Evolutionary conservation across 495 filamentous ascomycete species (phyloP).

Genomic region (Penicillium cataractarum): DNA sequence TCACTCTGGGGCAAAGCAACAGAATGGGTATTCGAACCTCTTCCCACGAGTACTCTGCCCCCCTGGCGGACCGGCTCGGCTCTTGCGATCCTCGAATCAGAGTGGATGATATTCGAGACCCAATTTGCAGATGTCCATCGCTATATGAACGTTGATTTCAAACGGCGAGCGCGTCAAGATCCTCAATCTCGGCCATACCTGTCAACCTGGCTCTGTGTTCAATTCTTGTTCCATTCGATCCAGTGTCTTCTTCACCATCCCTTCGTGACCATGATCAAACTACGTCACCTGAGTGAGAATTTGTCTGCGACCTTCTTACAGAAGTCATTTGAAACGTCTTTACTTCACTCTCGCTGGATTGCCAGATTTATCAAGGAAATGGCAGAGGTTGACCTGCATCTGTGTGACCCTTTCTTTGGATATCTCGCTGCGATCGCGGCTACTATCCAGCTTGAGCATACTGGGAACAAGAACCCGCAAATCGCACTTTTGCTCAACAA

Average conservation of each 20-base stretch:
- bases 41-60: conserved; percentile 18
- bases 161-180: conserved; percentile 30
- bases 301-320: conserved; percentile 35
- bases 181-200: conserved; percentile 27
- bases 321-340: conserved; percentile 36
- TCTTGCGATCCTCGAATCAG: conserved; percentile 32
- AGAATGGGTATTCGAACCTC: conserved; percentile 33
- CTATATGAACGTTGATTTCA: conserved; percentile 35
- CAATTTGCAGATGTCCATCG: conserved; percentile 34
- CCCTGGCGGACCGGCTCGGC: conserved; percentile 36
- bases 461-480: conserved; percentile 29
- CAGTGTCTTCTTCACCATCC: conserved; percentile 36
- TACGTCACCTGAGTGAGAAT: conserved; percentile 32
- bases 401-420: conserved; percentile 33
- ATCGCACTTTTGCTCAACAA: conserved; percentile 30
- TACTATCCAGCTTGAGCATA: conserved; percentile 36
- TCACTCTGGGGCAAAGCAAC: conserved; percentile 35
- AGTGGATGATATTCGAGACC: conserved; percentile 38
- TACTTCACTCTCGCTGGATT: conserved; percentile 38
- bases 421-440: conserved; percentile 37
- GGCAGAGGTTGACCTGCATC: conserved; percentile 22
- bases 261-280: conserved; percentile 37
- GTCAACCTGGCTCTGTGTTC: conserved; percentile 34
- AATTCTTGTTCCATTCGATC: conserved; percentile 36
- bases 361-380: conserved; percentile 34